Evolutionary conservation across 495 filamentous ascomycete genomes (phyloP), one percentile per base, ranked within the genome.

Genomic region (Aspergillus avenaceus): DNA sequence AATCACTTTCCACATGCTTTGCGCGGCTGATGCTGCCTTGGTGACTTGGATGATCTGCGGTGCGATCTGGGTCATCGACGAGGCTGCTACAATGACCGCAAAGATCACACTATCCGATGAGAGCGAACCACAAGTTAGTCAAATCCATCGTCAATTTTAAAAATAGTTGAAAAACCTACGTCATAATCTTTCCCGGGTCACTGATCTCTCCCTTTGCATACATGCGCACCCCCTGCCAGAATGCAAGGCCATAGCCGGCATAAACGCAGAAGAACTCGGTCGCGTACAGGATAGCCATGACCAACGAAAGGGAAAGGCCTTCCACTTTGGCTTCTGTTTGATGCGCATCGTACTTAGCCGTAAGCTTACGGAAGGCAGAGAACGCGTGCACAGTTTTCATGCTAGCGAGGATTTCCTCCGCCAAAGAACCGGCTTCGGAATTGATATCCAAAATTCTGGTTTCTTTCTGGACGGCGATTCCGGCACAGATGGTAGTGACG

Each of bases 361-460:
- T 60, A 21, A 81, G 53, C 12, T 41, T 38, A 5, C 64, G 54
- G 5, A 65, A 60, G 2, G 72, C 74, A 47, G 63, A 65, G 54
- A 79, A 79, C 4, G 79, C 75, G 37, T 79, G 76, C 0, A 82
- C 71, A 3, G 72, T 70, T 26, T 67, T 63, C 18, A 80, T 65
- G 4, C 63, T 59, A 2, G 61, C 63, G 16, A 82, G 61, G 4
- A 67, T 71, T 14, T 67, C 71, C 45, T 77, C 63, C 1, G 75
- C 77, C 4, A 80, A 42, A 0, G 50, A 42, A n/a, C 69, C 62
- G 1, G 67, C 64, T 2, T 46, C 23, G 19, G 52, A 45, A 49
- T 53, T 47, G 12, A 45, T 37, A 8, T 25, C 24, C 5, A 38
- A 36, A 28, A 68, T 53, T 46, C 50, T 59, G 21, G 50, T 46